Base-by-base conservation (phyloP, 225 moss, liverwort and hornwort species). In the Anthoceros angustus region DNA sequence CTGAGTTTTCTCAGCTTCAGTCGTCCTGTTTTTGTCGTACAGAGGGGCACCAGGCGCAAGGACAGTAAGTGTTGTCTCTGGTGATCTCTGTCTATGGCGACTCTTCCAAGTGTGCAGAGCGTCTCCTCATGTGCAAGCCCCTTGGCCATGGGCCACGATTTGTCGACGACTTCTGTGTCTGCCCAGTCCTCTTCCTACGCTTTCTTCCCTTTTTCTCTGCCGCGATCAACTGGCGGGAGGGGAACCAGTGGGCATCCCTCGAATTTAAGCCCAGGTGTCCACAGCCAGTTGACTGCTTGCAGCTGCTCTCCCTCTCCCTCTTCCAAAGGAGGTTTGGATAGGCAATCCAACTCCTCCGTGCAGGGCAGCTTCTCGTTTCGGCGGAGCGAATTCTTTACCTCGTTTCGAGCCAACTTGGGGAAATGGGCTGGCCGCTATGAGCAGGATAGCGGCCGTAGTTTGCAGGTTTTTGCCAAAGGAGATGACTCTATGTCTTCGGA, bases 401-500 rank as follows among this genome's bases (percentile, higher is more conserved):
- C 55, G n/a, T 55, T 55, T 15, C 55, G 55, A 55, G 14, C 55
- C 55, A 55, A 55, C n/a, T 6, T 55, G 23, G 55, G 55, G n/a
- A 55, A 55, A 55, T 55, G 55, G 55, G 55, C 55, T 55, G 55
- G 55, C 55, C 55, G 55, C 55, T 20, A 18, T 20, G 55, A 55
- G 23, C 55, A 55, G n/a, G 55, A 55, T 20, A 55, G 23, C 55
- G 23, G 55, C 55, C 55, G 55, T 0, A 55, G n/a, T 55, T 66
- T 78, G 62, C 81, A 82, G 20, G 71, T 87, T n/a, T 79, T 77
- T 67, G 93, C 93, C 20, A 89, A 84, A 80, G 83, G 88, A 24
- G 86, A 77, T 70, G 80, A 83, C 43, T 83, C 80, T 38, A 83
- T 79, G 42, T 79, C 87, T 60, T 84, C 86, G 25, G 90, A 86